Evolutionary conservation across 2,329 filamentous ascomycete genomes (phyloP).

Genomic region (Colletotrichum destructivum): DNA sequence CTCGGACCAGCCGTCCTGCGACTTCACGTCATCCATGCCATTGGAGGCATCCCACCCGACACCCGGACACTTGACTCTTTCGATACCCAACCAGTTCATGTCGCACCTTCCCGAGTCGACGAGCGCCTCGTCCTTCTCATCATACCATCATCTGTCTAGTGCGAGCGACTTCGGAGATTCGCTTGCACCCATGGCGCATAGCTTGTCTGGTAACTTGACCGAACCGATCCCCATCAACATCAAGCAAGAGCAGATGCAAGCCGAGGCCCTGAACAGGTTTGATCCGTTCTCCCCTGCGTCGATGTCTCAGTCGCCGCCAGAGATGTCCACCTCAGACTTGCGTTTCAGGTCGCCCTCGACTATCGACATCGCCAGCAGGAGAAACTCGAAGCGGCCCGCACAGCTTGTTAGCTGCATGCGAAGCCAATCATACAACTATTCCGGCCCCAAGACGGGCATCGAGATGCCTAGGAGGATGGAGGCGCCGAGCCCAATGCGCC

Average conservation of each 20-base stretch:
- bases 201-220: slow-evolving; percentile 16
- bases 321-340: slow-evolving; percentile 49
- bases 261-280: slow-evolving; percentile 38
- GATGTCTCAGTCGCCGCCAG: slow-evolving; percentile 48
- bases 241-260: slow-evolving; percentile 41
- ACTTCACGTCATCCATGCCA: slow-evolving; percentile 34
- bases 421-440: slow-evolving; percentile 56
- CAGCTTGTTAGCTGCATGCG: slow-evolving; percentile 64
- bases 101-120: slow-evolving; percentile 25
- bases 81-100: slow-evolving; percentile 39
- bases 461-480: slow-evolving; percentile 64
- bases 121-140: slow-evolving; percentile 34
- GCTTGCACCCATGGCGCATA: slow-evolving; percentile 22
- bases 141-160: slow-evolving; percentile 35
- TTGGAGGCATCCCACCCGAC: slow-evolving; percentile 24
- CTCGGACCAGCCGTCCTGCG: slow-evolving; percentile 36
- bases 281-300: slow-evolving; percentile 52
- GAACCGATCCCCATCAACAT: slow-evolving; percentile 42
- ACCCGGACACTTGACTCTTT: slow-evolving; percentile 34
- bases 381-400: slow-evolving; percentile 65
- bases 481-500: slow-evolving; percentile 64
- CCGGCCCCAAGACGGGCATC: slow-evolving; percentile 61
- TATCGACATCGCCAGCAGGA: slow-evolving; percentile 68
- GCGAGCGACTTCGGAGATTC: slow-evolving; percentile 27
- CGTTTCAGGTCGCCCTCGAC: slow-evolving; percentile 65